Evolutionary conservation across 2,329 filamentous ascomycete genomes (phyloP).

Genomic region (Lomentospora prolificans): DNA sequence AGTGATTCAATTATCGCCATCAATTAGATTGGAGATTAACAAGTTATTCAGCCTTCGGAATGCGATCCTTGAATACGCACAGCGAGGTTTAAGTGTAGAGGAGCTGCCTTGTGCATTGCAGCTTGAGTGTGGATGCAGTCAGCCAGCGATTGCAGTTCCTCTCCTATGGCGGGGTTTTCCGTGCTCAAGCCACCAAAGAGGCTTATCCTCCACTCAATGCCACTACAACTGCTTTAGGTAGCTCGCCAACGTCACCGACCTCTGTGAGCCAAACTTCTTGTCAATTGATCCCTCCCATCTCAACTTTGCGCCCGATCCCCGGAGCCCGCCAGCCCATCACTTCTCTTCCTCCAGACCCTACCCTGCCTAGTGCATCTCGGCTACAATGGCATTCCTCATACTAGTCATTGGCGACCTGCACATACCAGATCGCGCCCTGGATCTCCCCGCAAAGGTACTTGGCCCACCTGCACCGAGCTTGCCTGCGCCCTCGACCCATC

Average conservation of each 20-base stretch:
- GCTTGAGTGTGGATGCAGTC: no score
- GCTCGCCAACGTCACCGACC: not conserved
- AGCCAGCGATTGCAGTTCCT: not conserved
- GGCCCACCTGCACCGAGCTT: constrained; percentile 1
- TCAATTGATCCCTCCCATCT: not conserved
- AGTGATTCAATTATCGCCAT: no score
- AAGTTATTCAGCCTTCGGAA: no score
- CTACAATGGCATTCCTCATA: constrained; percentile 76
- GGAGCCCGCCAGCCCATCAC: not conserved
- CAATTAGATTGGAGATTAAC: no score
- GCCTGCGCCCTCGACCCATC: not conserved
- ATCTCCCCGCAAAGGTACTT: constrained; percentile 77
- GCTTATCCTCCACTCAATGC: no score
- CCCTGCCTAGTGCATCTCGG: not conserved
- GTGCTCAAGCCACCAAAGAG: not conserved
- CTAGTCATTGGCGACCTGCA: constrained; percentile 88
- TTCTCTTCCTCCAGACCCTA: not conserved
- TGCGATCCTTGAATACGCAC: no score
- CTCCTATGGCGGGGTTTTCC: not conserved
- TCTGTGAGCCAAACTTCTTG: not conserved
- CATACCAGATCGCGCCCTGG: constrained; percentile 84
- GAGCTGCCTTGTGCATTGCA: no score
- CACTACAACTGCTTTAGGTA: no score
- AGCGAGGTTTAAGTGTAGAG: no score
- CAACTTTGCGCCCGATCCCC: not conserved